Conservation (phyloP, 768 basidiomycete genomes). For the Chalciporus piperatus region DNA sequence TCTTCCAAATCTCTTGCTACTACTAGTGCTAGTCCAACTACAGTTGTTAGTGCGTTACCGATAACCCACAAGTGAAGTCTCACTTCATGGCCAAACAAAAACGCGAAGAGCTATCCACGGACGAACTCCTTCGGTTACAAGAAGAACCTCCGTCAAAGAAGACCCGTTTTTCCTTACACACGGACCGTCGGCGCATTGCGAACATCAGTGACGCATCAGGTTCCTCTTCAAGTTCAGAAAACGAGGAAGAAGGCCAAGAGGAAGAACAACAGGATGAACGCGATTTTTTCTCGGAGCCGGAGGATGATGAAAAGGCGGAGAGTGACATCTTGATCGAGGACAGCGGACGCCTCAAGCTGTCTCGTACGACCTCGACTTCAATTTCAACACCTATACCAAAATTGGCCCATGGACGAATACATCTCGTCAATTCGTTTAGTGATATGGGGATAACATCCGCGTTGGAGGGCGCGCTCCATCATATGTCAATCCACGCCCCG, state of each 20-base stretch:
- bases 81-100: constrained; percentile 16
- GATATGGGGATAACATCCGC: constrained; percentile 57
- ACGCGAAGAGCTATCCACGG: constrained; percentile 34
- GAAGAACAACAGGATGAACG: constrained; percentile 14
- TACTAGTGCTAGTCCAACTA: too few species aligned
- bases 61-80: not conserved
- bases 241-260: constrained; percentile 20
- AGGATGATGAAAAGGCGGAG: not conserved
- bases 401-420: constrained; percentile 5
- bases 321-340: constrained; percentile 5
- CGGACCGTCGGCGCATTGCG: not conserved
- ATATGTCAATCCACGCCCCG: constrained; percentile 83
- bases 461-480: constrained; percentile 61
- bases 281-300: constrained; percentile 6
- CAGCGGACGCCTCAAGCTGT: constrained; percentile 16
- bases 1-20: too few species aligned
- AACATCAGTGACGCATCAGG: not conserved
- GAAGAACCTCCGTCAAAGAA: constrained; percentile 43
- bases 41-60: too few species aligned
- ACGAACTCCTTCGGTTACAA: constrained; percentile 46
- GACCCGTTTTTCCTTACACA: constrained; percentile 10
- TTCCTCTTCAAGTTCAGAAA: constrained; percentile 6
- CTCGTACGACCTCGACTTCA: constrained; percentile 22
- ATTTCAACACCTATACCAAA: constrained; percentile 8
- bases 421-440: constrained; percentile 40